Evolutionary conservation across 2,329 filamentous ascomycete genomes (phyloP).

Genomic region (Nemania diffusa): DNA sequence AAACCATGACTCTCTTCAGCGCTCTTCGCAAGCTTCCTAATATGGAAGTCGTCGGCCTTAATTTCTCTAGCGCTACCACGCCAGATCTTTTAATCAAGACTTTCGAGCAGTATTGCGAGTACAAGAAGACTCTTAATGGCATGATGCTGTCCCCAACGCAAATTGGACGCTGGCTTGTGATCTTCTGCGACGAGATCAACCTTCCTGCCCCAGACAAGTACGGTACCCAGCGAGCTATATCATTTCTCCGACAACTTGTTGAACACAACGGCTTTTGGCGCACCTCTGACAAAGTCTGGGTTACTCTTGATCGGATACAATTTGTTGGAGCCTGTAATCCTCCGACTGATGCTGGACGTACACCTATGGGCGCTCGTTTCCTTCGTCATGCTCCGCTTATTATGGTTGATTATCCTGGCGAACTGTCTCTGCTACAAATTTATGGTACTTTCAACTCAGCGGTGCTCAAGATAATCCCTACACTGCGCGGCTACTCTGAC

Average conservation of each 20-base stretch:
- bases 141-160: slow-evolving; percentile 96
- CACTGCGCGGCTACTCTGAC: slow-evolving; percentile 94
- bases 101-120: slow-evolving; percentile 99
- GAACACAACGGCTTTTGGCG: slow-evolving; percentile 99
- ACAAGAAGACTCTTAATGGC: slow-evolving; percentile 97
- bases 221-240: slow-evolving; percentile 95
- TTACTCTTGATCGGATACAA: slow-evolving; percentile 95
- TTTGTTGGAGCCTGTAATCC: slow-evolving; percentile 99
- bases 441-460: slow-evolving; percentile 98
- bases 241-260: slow-evolving; percentile 95
- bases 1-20: slow-evolving; percentile 99
- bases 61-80: slow-evolving; percentile 98
- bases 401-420: slow-evolving; percentile 99
- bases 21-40: slow-evolving; percentile 95
- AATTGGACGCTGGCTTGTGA: slow-evolving; percentile 95
- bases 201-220: slow-evolving; percentile 97
- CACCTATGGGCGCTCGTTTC: slow-evolving; percentile 91
- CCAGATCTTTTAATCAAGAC: slow-evolving; percentile 98
- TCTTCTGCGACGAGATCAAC: slow-evolving; percentile 99
- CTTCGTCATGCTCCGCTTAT: slow-evolving; percentile 96
- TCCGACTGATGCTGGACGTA: slow-evolving; percentile 95
- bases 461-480: slow-evolving; percentile 94
- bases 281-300: slow-evolving; percentile 97
- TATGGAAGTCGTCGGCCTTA: slow-evolving; percentile 99
- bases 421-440: slow-evolving; percentile 93